Base-by-base conservation (phyloP, 1,139 yeast genomes). In the Lodderomyces beijingensis region DNA sequence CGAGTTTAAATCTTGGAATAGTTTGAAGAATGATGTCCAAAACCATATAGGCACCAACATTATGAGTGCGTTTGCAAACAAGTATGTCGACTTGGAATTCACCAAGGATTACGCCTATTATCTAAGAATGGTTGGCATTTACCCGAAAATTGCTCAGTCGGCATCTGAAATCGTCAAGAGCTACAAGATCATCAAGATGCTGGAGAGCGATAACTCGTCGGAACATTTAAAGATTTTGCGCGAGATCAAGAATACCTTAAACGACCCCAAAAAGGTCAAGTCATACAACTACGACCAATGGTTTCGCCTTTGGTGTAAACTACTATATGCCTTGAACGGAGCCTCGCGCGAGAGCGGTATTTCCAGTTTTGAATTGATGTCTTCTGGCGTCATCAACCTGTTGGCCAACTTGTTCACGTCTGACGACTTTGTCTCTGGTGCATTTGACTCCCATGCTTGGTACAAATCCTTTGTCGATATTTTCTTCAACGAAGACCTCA, bases 331-430 rank as follows among this genome's bases (percentile, higher is more conserved):
- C 1, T 51, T 64, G 7, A 43, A 46, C 18, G 45, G 45, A 1
- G 43, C 47, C 8, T 46, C 45, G 4, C 35, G 35, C 2, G 40
- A 42, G 5, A 38, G 42, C 4, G 46, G 45, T 9, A 46, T 83
- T 4, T 84, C 95, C 0, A 80, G 93, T 41, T 86, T 80, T 59
- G 95, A 87, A 51, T 60, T 88, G 27, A 66, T 79, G 9, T 71
- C 83, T 3, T 82, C 89, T 1, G 89, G 89, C 0, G 55, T 85
- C 5, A 66, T 83, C 14, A 65, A 64, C 5, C 50, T 66, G 0
- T 54, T 87, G 25, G 55, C 74, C 1, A 39, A 47, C 1, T 42
- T 73, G 4, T 69, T 82, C 32, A 52, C 58, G 9, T 37, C 49
- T 1, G 54, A 51, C 1, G 27, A 16, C 1, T 15, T 25, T 4